Evolutionary conservation across 2,329 filamentous ascomycete genomes (phyloP).

Genomic region (Colletotrichum destructivum): DNA sequence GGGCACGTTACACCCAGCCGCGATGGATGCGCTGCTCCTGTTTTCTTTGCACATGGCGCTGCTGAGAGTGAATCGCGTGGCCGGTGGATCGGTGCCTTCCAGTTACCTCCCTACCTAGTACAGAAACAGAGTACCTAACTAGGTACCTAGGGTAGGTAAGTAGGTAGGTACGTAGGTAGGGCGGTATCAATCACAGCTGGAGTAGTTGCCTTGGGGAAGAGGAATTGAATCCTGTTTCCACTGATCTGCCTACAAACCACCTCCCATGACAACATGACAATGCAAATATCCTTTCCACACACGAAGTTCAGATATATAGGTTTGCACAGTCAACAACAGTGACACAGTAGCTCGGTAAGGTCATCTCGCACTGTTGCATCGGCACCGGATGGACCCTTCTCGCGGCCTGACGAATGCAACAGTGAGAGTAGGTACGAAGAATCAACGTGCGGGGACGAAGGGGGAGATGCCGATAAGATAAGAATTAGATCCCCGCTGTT

Average conservation of each 20-base stretch:
- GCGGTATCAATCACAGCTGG: background rate
- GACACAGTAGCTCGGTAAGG: background rate
- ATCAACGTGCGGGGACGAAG: background rate
- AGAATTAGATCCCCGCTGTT: slow-evolving; percentile 19
- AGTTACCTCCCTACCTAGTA: too few relatives aligned
- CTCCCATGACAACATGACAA: too few relatives aligned
- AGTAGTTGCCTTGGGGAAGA: slow-evolving; percentile 1
- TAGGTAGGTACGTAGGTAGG: too few relatives aligned
- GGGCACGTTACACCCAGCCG: slow-evolving; percentile 25
- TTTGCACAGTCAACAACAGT: too few relatives aligned
- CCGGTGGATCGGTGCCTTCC: background rate
- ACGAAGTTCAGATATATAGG: too few relatives aligned
- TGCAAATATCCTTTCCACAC: background rate
- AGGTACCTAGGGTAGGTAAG: background rate
- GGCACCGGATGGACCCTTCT: background rate
- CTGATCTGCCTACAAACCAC: background rate
- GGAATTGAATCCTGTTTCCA: background rate
- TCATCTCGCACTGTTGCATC: slow-evolving; percentile 36
- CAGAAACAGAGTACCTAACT: background rate
- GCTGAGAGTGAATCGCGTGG: too few relatives aligned
- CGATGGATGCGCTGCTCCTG: slow-evolving; percentile 15
- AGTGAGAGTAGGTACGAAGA: background rate
- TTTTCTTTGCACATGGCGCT: background rate
- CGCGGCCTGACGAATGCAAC: slow-evolving; percentile 31
- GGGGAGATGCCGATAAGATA: slow-evolving; percentile 7